Evolutionary conservation across 495 filamentous ascomycete species (phyloP).

Genomic region (Penicillium argentinense): DNA sequence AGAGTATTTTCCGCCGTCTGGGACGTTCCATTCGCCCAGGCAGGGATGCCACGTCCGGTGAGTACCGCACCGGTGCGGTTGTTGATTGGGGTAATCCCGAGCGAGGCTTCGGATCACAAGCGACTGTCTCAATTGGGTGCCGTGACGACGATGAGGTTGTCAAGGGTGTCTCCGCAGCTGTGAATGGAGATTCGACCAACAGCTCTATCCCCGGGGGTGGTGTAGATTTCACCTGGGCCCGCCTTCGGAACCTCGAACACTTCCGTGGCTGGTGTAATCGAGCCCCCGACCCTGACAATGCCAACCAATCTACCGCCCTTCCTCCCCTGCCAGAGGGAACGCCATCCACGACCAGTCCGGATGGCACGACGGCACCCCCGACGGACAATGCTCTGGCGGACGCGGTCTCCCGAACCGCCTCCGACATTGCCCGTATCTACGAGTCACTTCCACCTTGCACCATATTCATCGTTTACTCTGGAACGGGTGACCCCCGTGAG

Average conservation of each 20-base stretch:
- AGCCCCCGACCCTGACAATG: slow-evolving; percentile 43
- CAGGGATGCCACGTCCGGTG: slow-evolving; percentile 39
- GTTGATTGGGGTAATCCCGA: slow-evolving; percentile 86
- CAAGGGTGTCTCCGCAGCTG: slow-evolving; percentile 62
- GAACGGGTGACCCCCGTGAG: slow-evolving; percentile 83
- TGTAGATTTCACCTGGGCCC: slow-evolving; percentile 86
- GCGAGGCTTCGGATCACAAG: slow-evolving; percentile 69
- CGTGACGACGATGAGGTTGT: slow-evolving; percentile 73
- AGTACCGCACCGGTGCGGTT: slow-evolving; percentile 70
- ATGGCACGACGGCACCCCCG: neutral
- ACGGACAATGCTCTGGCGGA: slow-evolving; percentile 33
- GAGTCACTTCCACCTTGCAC: slow-evolving; percentile 78
- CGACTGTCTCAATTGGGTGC: slow-evolving; percentile 71
- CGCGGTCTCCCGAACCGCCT: slow-evolving; percentile 48
- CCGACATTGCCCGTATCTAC: slow-evolving; percentile 67
- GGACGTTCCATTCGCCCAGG: slow-evolving; percentile 57
- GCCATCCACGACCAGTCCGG: slow-evolving; percentile 13
- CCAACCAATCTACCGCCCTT: slow-evolving; percentile 52
- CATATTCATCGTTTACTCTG: slow-evolving; percentile 83
- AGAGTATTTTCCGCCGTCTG: slow-evolving; percentile 86
- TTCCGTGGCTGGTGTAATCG: slow-evolving; percentile 80
- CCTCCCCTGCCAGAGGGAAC: slow-evolving; percentile 26
- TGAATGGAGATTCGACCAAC: slow-evolving; percentile 66
- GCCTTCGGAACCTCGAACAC: slow-evolving; percentile 81
- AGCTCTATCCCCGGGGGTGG: slow-evolving; percentile 63